A percentile compares a stretch with the other conserved stretches of the same genome.
These are phyloP conservation scores for Cytospora mali DNA, from an alignment of 2,329 filamentous ascomycete species.

Conservation along the genomic window DNA sequence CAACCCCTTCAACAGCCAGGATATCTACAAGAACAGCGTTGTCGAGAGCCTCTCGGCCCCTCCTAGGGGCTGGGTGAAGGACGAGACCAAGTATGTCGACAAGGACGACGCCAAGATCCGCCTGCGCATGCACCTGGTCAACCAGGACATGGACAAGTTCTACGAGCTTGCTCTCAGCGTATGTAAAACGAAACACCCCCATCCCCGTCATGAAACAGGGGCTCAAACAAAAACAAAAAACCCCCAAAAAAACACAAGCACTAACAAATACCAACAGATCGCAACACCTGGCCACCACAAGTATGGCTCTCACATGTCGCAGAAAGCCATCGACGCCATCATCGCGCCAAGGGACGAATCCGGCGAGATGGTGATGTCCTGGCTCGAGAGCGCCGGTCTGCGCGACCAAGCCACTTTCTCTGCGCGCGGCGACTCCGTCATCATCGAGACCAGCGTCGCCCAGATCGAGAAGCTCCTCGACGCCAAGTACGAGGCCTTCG, in stretches of 20 bases:
- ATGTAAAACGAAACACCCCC: neutral
- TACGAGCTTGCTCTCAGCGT: slow-evolving; percentile 19
- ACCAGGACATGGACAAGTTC: slow-evolving; percentile 28
- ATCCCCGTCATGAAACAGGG: neutral
- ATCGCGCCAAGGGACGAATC: slow-evolving; percentile 31
- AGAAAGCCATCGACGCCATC: slow-evolving; percentile 31
- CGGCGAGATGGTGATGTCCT: slow-evolving; percentile 30
- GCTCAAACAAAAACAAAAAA: too few species aligned
- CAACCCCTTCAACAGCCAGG: slow-evolving; percentile 7
- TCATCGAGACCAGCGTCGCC: slow-evolving; percentile 40
- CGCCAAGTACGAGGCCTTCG: slow-evolving; percentile 34
- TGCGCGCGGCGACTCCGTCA: slow-evolving; percentile 43
- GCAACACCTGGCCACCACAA: slow-evolving; percentile 31
- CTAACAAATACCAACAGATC: slow-evolving; percentile 16
- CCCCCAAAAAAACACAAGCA: neutral
- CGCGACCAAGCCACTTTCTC: slow-evolving; percentile 33
- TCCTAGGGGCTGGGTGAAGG: slow-evolving; percentile 24
- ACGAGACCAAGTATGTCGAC: slow-evolving; percentile 21
- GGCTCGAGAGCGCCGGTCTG: slow-evolving; percentile 32
- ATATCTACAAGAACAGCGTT: slow-evolving; percentile 15
- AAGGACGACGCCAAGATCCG: slow-evolving; percentile 21
- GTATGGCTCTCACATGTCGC: slow-evolving; percentile 34
- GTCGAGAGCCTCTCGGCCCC: slow-evolving; percentile 23
- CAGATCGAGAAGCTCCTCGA: slow-evolving; percentile 44
- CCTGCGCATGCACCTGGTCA: slow-evolving; percentile 24